Conservation (phyloP, 805 yeast genomes). For the Cephaloascus fragrans region DNA sequence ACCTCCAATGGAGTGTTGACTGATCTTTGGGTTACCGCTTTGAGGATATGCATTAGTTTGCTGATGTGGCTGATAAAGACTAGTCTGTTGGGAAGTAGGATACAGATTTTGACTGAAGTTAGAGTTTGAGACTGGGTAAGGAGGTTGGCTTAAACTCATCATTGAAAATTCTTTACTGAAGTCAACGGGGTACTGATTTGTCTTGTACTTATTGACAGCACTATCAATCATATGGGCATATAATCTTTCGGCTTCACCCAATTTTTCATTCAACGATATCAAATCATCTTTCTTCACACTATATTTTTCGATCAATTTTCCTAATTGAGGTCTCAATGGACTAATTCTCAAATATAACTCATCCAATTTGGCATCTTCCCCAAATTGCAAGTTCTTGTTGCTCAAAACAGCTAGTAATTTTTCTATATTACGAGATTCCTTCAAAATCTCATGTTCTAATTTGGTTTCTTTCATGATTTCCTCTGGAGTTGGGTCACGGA, state of each 20-base stretch:
- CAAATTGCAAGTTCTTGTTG: constrained; percentile 17
- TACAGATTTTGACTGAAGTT: too few relatives aligned
- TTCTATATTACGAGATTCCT: constrained; percentile 55
- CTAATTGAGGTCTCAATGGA: constrained; percentile 65
- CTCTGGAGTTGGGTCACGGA: constrained; percentile 53
- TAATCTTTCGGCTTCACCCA: constrained; percentile 55
- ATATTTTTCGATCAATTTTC: constrained; percentile 68
- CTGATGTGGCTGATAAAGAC: background rate
- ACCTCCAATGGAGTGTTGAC: too few relatives aligned
- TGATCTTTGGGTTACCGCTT: too few relatives aligned
- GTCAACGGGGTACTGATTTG: constrained; percentile 4
- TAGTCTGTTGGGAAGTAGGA: background rate
- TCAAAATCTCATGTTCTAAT: constrained; percentile 44
- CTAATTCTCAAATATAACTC: constrained; percentile 61
- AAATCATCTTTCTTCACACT: constrained; percentile 72
- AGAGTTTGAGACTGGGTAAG: background rate
- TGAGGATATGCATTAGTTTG: too few relatives aligned
- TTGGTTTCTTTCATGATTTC: constrained; percentile 43
- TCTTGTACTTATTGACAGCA: constrained; percentile 14
- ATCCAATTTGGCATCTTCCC: constrained; percentile 58
- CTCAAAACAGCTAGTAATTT: constrained; percentile 49
- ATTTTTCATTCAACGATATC: constrained; percentile 56
- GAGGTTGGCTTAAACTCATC: background rate
- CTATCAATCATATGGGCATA: constrained; percentile 65
- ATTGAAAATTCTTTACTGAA: background rate